Evolutionary conservation across 139 green algal genomes (phyloP).

Genomic region (Coelastrella sp.): DNA sequence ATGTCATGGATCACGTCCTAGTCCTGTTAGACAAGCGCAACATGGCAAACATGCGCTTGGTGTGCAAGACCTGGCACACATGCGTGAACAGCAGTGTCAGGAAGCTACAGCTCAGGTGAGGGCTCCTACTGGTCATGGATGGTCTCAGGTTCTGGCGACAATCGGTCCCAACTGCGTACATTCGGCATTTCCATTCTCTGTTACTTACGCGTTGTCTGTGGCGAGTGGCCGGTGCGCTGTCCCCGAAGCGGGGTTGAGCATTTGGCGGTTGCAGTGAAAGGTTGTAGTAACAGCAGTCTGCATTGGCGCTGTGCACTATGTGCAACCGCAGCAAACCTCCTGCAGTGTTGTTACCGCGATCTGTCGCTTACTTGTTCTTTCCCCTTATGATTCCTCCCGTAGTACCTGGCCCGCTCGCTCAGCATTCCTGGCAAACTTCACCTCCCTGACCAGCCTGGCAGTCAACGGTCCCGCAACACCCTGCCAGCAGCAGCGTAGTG

Average conservation of each 20-base stretch:
- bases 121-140: no score
- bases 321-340: background rate
- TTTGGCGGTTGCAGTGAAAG: no score
- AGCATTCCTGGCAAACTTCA: slow-evolving; percentile 10
- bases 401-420: slow-evolving; percentile 16
- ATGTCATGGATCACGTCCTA: slow-evolving; percentile 33
- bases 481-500: background rate
- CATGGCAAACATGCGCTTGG: slow-evolving; percentile 1
- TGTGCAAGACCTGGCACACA: slow-evolving; percentile 28
- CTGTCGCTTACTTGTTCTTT: background rate
- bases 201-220: background rate
- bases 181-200: background rate
- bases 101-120: slow-evolving; percentile 25
- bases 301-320: no score
- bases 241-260: no score
- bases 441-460: slow-evolving; percentile 8
- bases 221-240: no score
- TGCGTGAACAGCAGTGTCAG: slow-evolving; percentile 14
- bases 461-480: background rate
- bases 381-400: background rate
- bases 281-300: no score
- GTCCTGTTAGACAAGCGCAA: background rate
- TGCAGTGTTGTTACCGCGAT: background rate
- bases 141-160: no score
- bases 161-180: background rate